Evolutionary conservation across 2,329 filamentous ascomycete genomes (phyloP).

Genomic region (Aspergillus ochraceoroseus): DNA sequence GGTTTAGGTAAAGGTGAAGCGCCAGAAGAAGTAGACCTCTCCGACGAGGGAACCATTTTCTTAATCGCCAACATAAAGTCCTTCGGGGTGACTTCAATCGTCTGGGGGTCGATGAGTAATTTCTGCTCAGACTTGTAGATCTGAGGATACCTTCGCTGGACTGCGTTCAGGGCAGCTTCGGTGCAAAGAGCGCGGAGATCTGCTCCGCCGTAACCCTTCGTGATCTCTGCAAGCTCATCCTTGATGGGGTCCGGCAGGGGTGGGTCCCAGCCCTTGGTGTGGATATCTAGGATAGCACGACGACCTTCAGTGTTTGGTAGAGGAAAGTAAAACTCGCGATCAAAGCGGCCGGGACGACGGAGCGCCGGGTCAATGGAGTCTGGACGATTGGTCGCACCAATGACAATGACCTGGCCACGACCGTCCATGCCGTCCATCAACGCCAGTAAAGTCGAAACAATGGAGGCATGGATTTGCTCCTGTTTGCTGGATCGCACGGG

Average conservation of each 20-base stretch:
- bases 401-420: slow-evolving; percentile 96
- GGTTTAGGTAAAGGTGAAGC: slow-evolving; percentile 73
- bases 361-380: slow-evolving; percentile 97
- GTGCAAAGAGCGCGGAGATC: slow-evolving; percentile 92
- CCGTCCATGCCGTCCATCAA: slow-evolving; percentile 98
- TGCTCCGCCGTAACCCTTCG: slow-evolving; percentile 94
- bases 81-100: slow-evolving; percentile 80
- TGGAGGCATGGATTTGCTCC: slow-evolving; percentile 97
- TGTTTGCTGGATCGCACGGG: slow-evolving; percentile 96
- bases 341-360: slow-evolving; percentile 87
- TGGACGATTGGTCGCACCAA: slow-evolving; percentile 95
- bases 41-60: slow-evolving; percentile 92
- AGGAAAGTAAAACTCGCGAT: slow-evolving; percentile 97
- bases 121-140: slow-evolving; percentile 91
- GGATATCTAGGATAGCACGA: slow-evolving; percentile 85
- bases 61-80: slow-evolving; percentile 98
- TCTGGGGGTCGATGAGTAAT: slow-evolving; percentile 76
- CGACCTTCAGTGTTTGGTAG: slow-evolving; percentile 76
- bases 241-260: slow-evolving; percentile 72
- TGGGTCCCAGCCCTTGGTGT: slow-evolving; percentile 88
- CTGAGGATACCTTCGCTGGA: slow-evolving; percentile 92
- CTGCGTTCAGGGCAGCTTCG: slow-evolving; percentile 90
- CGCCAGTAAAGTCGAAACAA: slow-evolving; percentile 88
- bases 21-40: slow-evolving; percentile 78
- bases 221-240: slow-evolving; percentile 71